phyloP scores from a whole-genome alignment of 345 rosid genomes.

The Eucalyptus tenuipes region DNA sequence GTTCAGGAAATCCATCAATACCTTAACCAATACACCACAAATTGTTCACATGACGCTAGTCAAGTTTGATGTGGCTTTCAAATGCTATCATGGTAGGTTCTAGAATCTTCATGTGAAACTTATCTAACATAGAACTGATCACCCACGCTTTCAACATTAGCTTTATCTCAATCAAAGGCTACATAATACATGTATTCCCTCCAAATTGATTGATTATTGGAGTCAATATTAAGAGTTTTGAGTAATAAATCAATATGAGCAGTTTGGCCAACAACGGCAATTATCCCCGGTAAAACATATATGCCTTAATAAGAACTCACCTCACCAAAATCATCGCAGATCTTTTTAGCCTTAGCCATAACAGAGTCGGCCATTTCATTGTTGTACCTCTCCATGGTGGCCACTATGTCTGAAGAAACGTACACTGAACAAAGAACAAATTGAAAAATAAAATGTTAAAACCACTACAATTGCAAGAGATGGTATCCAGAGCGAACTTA shows the following conservation, averaged over 20 bases:
- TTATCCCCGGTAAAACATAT: too few relatives aligned
- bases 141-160: neutral
- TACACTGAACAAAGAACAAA: constrained; percentile 14
- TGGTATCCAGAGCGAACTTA: neutral
- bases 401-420: constrained; percentile 34
- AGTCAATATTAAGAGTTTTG: neutral
- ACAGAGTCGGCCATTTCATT: constrained; percentile 22
- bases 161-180: neutral
- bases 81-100: too few relatives aligned
- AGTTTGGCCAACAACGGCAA: neutral
- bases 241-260: neutral
- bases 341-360: constrained; percentile 26
- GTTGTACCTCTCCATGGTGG: constrained; percentile 29
- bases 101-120: too few relatives aligned
- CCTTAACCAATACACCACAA: neutral
- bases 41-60: neutral
- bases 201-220: neutral
- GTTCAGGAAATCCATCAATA: neutral
- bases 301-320: constrained; percentile 8
- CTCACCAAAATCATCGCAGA: constrained; percentile 9
- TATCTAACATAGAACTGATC: neutral
- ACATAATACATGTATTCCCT: neutral
- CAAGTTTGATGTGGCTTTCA: neutral
- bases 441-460: neutral
- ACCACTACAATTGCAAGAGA: neutral